Evolutionary conservation across 2,329 filamentous ascomycete species (phyloP), one percentile per base, ranked within the genome.

Genomic region (Truncatella angustata): DNA sequence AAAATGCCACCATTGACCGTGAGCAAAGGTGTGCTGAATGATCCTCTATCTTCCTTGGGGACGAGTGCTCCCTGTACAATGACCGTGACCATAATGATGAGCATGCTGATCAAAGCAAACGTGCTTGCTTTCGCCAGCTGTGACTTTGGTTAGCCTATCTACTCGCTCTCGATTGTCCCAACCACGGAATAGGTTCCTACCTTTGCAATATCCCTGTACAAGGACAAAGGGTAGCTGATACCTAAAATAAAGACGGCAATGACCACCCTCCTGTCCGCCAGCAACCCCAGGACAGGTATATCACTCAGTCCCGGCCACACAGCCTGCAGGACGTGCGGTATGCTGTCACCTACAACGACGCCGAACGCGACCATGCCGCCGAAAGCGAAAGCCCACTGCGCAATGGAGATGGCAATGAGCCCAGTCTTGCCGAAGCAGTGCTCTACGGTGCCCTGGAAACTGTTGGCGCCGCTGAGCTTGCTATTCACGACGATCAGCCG

Each of bases 341-440:
- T 97, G 1, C 90, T 92, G 69, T 99, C 94, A 54, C 94, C 94
- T 9, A 99, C 89, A 64, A 99, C 97, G 63, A 99, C 91, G 59
- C 92, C 94, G 70, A 97, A 99, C 12, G 94, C 94, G 51, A 99
- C 85, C 94, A 99, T 99, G 58, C 94, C 94, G 52, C 94, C 94
- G 75, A 97, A 99, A 3, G 94, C 94, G 78, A 99, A 99, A 24
- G 91, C 87, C 93, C 93, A 99, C 75, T 99, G 94, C 46, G 94
- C 94, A 56, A 97, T 59, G 55, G 76, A 80, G 60, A 99, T 97
- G 54, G 94, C 93, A 58, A 99, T 84, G 51, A 99, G 78, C 0
- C 94, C 94, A 16, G 87, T 80, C 63, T 84, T 86, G 5, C 94
- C 94, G 73, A 96, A 99, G 74, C 94, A 99, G 71, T 93, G 86